Conservation (phyloP, 305 asterid genomes). For the Fraxinus floribunda region DNA sequence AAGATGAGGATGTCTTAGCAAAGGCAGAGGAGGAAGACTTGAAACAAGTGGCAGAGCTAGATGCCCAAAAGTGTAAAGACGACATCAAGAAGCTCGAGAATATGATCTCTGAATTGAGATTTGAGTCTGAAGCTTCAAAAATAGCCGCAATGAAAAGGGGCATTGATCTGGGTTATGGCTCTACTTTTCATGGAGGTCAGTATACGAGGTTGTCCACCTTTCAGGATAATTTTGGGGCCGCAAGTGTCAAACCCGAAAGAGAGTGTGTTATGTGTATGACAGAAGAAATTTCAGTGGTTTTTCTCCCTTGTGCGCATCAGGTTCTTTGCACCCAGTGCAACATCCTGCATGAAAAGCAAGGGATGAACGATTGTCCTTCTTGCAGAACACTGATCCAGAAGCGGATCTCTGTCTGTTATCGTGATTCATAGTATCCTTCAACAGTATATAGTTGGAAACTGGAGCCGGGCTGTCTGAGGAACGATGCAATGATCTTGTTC, state of each 20-base stretch:
- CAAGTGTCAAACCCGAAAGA: conserved; percentile 47
- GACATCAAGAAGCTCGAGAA: conserved; percentile 42
- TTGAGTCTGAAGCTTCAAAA: conserved; percentile 44
- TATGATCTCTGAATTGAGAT: conserved; percentile 45
- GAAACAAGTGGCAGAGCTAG: conserved; percentile 37
- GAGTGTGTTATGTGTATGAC: conserved; percentile 86
- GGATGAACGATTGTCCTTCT: conserved; percentile 76
- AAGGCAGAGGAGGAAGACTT: conserved; percentile 40
- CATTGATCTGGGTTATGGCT: conserved; percentile 10
- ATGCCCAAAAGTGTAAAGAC: conserved; percentile 34
- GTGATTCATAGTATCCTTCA: conserved; percentile 14
- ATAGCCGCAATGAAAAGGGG: conserved; percentile 55
- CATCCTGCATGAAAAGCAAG: conserved; percentile 50
- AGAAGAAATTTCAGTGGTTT: conserved; percentile 63
- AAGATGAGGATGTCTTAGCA: conserved; percentile 30
- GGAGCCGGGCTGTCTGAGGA: neutral
- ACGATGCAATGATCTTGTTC: neutral
- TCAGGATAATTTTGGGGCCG: conserved; percentile 36
- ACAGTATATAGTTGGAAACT: neutral
- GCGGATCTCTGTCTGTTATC: conserved; percentile 45
- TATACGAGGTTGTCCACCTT: conserved; percentile 44
- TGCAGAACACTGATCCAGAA: conserved; percentile 58
- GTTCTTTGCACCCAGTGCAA: conserved; percentile 63
- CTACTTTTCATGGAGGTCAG: conserved; percentile 21
- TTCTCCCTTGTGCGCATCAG: conserved; percentile 82